Evolutionary conservation across 768 basidiomycete genomes (phyloP).

Genomic region (Trametes cinnabarina): DNA sequence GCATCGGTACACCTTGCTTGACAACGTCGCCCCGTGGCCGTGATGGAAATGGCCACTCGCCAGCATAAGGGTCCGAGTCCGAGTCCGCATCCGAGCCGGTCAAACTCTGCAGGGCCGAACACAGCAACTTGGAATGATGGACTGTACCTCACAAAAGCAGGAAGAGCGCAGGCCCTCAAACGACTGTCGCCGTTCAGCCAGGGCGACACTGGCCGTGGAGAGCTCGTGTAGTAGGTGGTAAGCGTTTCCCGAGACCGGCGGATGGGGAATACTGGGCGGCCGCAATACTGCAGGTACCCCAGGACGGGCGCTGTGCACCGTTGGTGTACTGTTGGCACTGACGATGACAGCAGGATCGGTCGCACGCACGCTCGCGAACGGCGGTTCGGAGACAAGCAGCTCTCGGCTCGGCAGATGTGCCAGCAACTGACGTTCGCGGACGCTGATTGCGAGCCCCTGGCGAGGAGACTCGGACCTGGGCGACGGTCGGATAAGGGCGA

Average conservation of each 20-base stretch:
- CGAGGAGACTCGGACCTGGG: too few relatives aligned
- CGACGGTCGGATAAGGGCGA: slow-evolving; percentile 5
- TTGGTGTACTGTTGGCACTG: too few relatives aligned
- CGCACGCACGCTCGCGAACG: not conserved
- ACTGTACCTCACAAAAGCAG: too few relatives aligned
- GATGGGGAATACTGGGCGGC: not conserved
- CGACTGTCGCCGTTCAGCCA: not conserved
- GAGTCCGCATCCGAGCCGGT: slow-evolving; percentile 5
- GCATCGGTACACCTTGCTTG: slow-evolving; percentile 23
- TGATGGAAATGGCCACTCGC: too few relatives aligned
- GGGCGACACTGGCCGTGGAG: not conserved
- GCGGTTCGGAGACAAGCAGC: not conserved
- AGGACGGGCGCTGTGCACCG: too few relatives aligned
- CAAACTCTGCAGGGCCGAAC: slow-evolving; percentile 18
- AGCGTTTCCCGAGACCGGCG: too few relatives aligned
- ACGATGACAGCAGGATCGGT: not conserved
- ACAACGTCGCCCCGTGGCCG: slow-evolving; percentile 24
- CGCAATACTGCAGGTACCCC: not conserved
- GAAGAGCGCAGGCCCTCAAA: not conserved
- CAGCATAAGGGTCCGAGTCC: not conserved
- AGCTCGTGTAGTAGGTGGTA: too few relatives aligned
- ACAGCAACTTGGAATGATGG: not conserved
- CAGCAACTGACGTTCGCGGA: slow-evolving; percentile 12
- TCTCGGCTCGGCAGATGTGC: slow-evolving; percentile 3
- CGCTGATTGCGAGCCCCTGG: slow-evolving; percentile 11